Conservation (phyloP, 2,329 filamentous ascomycete genomes). For the Cladosporium sp. region DNA sequence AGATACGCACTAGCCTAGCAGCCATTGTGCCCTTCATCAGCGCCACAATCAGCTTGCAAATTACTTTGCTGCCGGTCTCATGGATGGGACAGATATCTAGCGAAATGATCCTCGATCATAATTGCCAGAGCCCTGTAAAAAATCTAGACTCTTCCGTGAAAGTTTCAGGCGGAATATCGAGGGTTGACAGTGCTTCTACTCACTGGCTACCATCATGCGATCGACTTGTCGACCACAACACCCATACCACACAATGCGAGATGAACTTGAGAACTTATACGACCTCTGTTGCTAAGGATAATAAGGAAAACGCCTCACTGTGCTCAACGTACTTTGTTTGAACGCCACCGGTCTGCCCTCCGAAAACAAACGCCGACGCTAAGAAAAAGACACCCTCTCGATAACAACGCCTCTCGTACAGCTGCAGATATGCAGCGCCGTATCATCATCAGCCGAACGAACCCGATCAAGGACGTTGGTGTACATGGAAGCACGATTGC, state of each 20-base stretch:
- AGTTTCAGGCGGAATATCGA: not conserved
- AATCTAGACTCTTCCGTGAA: not conserved
- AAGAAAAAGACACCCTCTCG: conserved; percentile 5
- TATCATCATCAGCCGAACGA: conserved; percentile 8
- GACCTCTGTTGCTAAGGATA: not conserved
- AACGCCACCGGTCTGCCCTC: not conserved
- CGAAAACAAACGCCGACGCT: conserved; percentile 10
- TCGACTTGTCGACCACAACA: not conserved
- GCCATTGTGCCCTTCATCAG: not conserved
- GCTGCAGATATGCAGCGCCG: conserved; percentile 3
- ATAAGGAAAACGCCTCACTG: not conserved
- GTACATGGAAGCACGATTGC: not conserved
- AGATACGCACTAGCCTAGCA: not conserved
- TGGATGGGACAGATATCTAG: not conserved
- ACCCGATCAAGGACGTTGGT: not conserved
- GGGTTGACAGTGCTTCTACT: not conserved
- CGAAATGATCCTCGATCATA: not conserved
- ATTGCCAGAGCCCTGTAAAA: not conserved
- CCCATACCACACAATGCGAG: not conserved
- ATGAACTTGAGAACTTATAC: not conserved
- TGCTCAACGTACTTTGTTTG: not conserved
- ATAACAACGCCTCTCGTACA: not conserved
- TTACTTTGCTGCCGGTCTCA: not conserved
- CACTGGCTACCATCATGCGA: not conserved
- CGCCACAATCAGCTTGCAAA: not conserved